A percentile compares a stretch with the other conserved stretches of the same genome.
These are phyloP conservation scores for Westerdykella aurantiaca DNA, from an alignment of 2,329 filamentous ascomycete genomes.

Conservation along the genomic window DNA sequence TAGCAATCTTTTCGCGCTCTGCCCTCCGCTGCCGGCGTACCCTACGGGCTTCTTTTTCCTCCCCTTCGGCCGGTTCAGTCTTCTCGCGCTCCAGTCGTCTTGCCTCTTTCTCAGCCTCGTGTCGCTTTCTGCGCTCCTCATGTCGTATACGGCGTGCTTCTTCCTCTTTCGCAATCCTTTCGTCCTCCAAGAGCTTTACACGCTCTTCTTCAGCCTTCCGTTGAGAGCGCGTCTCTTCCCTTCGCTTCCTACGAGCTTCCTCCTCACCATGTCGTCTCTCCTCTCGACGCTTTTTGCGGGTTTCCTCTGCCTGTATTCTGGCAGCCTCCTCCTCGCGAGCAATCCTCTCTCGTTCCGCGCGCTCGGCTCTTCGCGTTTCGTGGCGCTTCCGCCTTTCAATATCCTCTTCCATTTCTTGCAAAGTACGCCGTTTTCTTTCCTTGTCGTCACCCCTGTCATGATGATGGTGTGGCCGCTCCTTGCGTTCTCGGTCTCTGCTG, in stretches of 20 bases:
- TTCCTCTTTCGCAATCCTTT: constrained; percentile 17
- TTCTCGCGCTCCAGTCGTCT: constrained; percentile 11
- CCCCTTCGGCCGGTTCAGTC: constrained; percentile 11
- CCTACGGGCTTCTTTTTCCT: constrained; percentile 5
- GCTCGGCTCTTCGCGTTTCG: constrained; percentile 23
- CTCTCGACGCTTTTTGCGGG: constrained; percentile 2
- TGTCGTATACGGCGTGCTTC: constrained; percentile 26
- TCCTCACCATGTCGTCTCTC: constrained; percentile 11
- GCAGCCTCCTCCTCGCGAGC: constrained; percentile 21
- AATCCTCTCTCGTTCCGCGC: constrained; percentile 13
- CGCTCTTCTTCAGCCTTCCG: constrained; percentile 22
- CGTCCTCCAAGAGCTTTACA: constrained; percentile 13
- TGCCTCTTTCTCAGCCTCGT: constrained; percentile 25
- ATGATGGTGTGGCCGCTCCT: constrained; percentile 18
- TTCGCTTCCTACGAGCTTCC: constrained; percentile 10
- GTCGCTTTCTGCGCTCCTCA: constrained; percentile 17
- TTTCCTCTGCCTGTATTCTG: constrained; percentile 15
- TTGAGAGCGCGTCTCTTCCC: constrained; percentile 23
- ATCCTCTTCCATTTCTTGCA: constrained; percentile 23
- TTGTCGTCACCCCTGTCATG: constrained; percentile 24
- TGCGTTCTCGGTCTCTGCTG: constrained; percentile 23
- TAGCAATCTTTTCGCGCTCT: constrained; percentile 20
- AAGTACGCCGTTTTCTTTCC: constrained; percentile 22
- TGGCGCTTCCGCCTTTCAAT: constrained; percentile 23
- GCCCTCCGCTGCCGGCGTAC: constrained; percentile 21